Percentiles rank a stretch among this genome's conserved stretches.
Conservation (phyloP, 2,329 filamentous ascomycete genomes). For the Neonectria faginata region DNA sequence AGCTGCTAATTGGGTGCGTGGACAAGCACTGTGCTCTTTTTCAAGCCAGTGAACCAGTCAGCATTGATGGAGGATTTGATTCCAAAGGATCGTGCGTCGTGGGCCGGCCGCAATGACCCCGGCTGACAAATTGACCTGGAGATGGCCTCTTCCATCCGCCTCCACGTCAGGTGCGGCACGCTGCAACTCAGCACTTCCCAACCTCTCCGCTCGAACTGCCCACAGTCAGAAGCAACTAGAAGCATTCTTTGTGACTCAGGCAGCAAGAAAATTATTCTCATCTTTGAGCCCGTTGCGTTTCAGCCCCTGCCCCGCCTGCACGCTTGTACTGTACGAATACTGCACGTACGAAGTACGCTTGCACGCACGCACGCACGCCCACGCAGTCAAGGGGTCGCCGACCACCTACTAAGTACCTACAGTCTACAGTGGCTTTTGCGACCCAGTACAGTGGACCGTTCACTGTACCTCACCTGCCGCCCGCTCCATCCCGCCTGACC, state of each 20-base stretch:
- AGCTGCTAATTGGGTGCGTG: background rate
- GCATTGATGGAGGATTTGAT: conserved; percentile 3
- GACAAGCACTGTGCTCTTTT: background rate
- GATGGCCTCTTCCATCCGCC: conserved; percentile 31
- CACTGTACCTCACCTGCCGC: conserved; percentile 24
- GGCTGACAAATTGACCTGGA: conserved; percentile 45
- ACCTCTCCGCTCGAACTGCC: conserved; percentile 4
- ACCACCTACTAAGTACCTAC: background rate
- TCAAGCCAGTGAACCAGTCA: background rate
- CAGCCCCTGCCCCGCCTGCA: conserved; percentile 1
- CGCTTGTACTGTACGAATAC: background rate
- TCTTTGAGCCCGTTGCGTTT: conserved; percentile 19
- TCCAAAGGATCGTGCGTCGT: conserved; percentile 10
- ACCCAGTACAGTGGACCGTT: conserved; percentile 21
- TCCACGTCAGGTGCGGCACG: conserved; percentile 14
- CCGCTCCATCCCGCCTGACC: conserved; percentile 37
- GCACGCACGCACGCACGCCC: background rate
- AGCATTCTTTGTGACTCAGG: conserved; percentile 51
- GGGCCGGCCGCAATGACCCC: conserved; percentile 26
- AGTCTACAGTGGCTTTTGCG: conserved; percentile 7
- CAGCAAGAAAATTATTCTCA: conserved; percentile 44
- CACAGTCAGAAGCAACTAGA: conserved; percentile 46
- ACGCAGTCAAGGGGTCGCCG: background rate
- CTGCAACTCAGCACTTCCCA: background rate
- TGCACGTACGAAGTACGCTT: background rate